Conservation (phyloP, 23 red algal genomes). For the Agarophyton chilense region DNA sequence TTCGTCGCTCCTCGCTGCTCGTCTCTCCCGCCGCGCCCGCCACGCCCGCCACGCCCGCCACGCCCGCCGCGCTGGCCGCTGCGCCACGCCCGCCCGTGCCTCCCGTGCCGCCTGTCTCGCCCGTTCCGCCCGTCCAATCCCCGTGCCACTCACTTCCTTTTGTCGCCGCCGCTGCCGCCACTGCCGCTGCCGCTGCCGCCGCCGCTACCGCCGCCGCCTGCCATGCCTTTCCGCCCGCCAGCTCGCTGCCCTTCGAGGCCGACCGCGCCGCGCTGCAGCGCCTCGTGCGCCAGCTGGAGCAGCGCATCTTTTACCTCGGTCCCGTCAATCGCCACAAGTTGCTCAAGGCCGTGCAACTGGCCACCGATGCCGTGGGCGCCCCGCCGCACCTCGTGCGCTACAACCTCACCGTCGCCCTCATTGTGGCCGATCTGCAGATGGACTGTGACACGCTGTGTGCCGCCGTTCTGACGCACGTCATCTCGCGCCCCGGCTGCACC, state of each 20-base stretch:
- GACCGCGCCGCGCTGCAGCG: not conserved
- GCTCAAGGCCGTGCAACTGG: conserved; percentile 60
- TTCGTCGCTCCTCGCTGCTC: not conserved
- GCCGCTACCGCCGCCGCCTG: not conserved
- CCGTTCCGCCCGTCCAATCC: not conserved
- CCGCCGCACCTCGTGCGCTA: conserved; percentile 9
- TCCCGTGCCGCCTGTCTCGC: not conserved
- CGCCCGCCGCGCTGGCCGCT: not conserved
- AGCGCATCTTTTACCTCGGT: conserved; percentile 45
- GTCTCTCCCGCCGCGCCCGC: not conserved
- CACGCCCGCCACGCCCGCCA: not conserved
- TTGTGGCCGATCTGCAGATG: conserved; percentile 91
- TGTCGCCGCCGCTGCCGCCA: too few species aligned
- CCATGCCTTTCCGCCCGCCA: not conserved
- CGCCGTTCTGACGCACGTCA: conserved; percentile 59
- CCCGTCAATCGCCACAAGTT: conserved; percentile 77
- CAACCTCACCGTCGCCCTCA: conserved; percentile 75
- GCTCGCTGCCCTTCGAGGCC: not conserved
- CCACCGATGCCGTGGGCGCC: conserved; percentile 21
- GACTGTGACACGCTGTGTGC: conserved; percentile 89
- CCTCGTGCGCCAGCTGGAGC: conserved; percentile 13
- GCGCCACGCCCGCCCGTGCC: not conserved
- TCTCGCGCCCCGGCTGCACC: conserved; percentile 18
- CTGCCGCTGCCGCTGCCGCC: not conserved
- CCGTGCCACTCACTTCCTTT: not conserved